phyloP scores from a whole-genome alignment of 352 stramenopile genomes.

The Elongisporangium senticosum region DNA sequence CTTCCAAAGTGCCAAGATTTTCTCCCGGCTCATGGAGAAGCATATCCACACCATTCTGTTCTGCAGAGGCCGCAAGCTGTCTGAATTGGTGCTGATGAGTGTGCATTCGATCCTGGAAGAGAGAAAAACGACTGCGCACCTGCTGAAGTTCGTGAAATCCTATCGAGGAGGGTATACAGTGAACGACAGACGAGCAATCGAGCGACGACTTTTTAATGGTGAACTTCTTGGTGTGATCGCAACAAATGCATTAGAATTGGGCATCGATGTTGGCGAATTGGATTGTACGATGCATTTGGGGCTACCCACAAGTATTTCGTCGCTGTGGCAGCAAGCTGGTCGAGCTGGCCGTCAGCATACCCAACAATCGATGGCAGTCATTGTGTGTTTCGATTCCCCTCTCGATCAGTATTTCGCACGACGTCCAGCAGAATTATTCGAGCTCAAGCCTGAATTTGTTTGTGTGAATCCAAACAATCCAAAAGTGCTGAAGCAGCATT shows the following conservation, averaged over 20 bases:
- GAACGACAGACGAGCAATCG: conserved; percentile 89
- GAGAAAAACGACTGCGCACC: conserved; percentile 25
- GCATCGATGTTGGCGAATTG: conserved; percentile 93
- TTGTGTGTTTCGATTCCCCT: conserved; percentile 93
- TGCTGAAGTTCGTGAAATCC: conserved; percentile 80
- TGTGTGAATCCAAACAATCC: conserved; percentile 83
- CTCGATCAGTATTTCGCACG: conserved; percentile 91
- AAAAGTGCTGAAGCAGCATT: conserved; percentile 87
- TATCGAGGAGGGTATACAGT: conserved; percentile 96
- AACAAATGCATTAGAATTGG: conserved; percentile 96
- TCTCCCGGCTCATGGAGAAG: conserved; percentile 87
- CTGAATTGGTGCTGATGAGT: conserved; percentile 89
- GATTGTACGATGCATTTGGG: conserved; percentile 96
- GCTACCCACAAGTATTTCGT: conserved; percentile 89
- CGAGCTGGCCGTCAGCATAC: conserved; percentile 86
- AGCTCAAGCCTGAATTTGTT: conserved; percentile 64
- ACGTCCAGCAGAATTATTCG: conserved; percentile 62
- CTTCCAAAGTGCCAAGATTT: conserved; percentile 89
- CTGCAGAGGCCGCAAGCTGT: conserved; percentile 91
- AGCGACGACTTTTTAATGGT: conserved; percentile 92
- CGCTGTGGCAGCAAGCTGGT: conserved; percentile 96
- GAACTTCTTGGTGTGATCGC: conserved; percentile 93
- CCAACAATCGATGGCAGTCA: conserved; percentile 85
- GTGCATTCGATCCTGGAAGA: conserved; percentile 63
- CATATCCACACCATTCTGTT: conserved; percentile 94